phyloP scores from a whole-genome alignment of 768 basidiomycete genomes.

The Pleurotus eryngii region DNA sequence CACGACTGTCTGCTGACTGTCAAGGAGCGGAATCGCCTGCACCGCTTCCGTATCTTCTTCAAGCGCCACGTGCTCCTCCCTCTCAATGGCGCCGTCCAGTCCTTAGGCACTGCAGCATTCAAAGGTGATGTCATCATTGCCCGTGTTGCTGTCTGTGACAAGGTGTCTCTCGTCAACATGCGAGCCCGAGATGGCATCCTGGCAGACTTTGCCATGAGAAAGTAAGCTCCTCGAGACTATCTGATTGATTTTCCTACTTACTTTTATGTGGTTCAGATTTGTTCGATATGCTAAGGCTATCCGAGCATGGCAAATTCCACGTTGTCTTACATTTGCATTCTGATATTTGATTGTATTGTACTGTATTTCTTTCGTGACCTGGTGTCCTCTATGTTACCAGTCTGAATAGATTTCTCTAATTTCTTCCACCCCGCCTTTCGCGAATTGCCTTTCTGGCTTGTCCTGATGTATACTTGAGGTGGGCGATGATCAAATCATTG shows the following conservation, averaged over 20 bases:
- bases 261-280: no score
- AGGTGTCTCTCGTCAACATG: constrained; percentile 1
- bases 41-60: constrained; percentile 1
- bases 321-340: no score
- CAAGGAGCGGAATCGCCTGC: not conserved
- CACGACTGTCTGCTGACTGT: constrained; percentile 2
- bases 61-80: constrained; percentile 1
- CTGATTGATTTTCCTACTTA: no score
- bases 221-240: not conserved
- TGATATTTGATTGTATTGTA: no score
- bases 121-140: not conserved
- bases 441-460: not conserved
- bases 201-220: not conserved
- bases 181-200: constrained; percentile 5
- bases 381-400: no score
- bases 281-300: no score
- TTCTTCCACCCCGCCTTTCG: no score
- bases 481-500: constrained; percentile 1
- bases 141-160: not conserved
- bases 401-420: no score
- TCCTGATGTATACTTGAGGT: constrained; percentile 4
- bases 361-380: no score
- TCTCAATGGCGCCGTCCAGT: not conserved
- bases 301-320: no score
- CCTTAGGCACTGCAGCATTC: not conserved